These are phyloP conservation scores for Paxillus involutus DNA, from an alignment of 768 basidiomycete species.

Conservation along the genomic window DNA sequence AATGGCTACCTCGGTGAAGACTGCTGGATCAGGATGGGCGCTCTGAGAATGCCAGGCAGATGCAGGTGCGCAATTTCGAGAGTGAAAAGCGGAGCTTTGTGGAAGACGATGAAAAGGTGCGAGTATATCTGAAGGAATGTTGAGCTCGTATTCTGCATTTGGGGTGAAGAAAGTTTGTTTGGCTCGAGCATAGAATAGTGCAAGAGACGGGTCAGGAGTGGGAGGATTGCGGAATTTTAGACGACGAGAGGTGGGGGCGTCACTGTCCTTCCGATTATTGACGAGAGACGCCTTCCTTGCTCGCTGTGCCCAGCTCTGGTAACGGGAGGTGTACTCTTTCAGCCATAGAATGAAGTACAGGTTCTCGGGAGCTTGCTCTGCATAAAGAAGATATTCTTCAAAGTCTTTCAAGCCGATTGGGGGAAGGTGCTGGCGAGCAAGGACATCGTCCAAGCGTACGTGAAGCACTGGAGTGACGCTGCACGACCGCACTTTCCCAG, in stretches of 20 bases:
- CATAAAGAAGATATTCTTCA: conserved; percentile 80
- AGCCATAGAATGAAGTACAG: conserved; percentile 86
- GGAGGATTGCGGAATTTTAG: conserved; percentile 31
- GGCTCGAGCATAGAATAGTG: conserved; percentile 76
- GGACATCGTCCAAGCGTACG: conserved; percentile 71
- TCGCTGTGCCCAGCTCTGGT: conserved; percentile 40
- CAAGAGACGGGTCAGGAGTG: conserved; percentile 50
- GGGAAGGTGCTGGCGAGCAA: conserved; percentile 75
- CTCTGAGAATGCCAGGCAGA: conserved; percentile 29
- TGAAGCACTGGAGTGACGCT: conserved; percentile 66
- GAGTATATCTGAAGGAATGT: conserved; percentile 64
- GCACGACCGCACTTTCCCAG: conserved; percentile 68
- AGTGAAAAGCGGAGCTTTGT: conserved; percentile 25
- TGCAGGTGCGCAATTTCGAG: conserved; percentile 8
- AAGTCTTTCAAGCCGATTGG: conserved; percentile 77
- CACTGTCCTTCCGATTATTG: conserved; percentile 40
- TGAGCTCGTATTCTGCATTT: conserved; percentile 68
- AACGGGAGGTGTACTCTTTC: conserved; percentile 62
- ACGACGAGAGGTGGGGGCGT: conserved; percentile 34
- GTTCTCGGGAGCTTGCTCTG: conserved; percentile 74
- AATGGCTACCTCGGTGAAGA: conserved; percentile 59
- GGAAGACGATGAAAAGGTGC: conserved; percentile 53
- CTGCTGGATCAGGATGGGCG: conserved; percentile 61
- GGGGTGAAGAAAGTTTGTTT: conserved; percentile 82
- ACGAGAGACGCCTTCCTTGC: conserved; percentile 20